Conservation (phyloP, 129 eudicot genomes). For the Tanacetum coccineum region DNA sequence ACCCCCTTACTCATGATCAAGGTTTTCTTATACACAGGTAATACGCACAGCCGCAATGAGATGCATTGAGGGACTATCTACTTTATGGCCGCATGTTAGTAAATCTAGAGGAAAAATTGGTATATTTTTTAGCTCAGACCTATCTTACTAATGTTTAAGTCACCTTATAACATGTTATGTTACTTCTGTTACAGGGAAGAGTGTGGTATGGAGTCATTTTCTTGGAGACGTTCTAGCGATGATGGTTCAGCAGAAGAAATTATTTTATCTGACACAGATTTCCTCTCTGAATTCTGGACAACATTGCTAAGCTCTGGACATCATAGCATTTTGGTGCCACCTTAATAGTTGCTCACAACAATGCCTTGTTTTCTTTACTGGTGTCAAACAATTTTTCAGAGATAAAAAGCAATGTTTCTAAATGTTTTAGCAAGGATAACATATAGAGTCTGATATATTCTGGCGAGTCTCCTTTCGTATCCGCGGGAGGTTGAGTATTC, state of each 20-base stretch:
- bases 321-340: too few relatives aligned
- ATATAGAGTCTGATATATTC: too few relatives aligned
- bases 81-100: too few relatives aligned
- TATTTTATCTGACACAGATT: constrained; percentile 56
- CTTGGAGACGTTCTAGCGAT: constrained; percentile 61
- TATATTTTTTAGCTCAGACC: constrained; percentile 24
- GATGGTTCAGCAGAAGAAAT: constrained; percentile 75
- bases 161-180: neutral
- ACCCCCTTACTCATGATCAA: too few relatives aligned
- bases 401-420: constrained; percentile 90
- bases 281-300: too few relatives aligned
- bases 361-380: constrained; percentile 83
- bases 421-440: too few relatives aligned
- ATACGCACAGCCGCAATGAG: too few relatives aligned
- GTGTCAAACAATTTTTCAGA: constrained; percentile 90
- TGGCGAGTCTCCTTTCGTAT: too few relatives aligned
- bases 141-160: neutral
- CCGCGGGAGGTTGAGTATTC: too few relatives aligned
- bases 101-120: constrained; percentile 50
- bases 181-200: neutral
- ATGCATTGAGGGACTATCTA: too few relatives aligned
- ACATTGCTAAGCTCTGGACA: too few relatives aligned
- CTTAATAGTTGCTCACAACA: constrained; percentile 92
- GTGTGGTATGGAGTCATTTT: constrained; percentile 35
- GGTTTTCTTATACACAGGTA: too few relatives aligned